phyloP scores from a whole-genome alignment of 2,329 filamentous ascomycete genomes.

The Endocalyx cinctus region DNA sequence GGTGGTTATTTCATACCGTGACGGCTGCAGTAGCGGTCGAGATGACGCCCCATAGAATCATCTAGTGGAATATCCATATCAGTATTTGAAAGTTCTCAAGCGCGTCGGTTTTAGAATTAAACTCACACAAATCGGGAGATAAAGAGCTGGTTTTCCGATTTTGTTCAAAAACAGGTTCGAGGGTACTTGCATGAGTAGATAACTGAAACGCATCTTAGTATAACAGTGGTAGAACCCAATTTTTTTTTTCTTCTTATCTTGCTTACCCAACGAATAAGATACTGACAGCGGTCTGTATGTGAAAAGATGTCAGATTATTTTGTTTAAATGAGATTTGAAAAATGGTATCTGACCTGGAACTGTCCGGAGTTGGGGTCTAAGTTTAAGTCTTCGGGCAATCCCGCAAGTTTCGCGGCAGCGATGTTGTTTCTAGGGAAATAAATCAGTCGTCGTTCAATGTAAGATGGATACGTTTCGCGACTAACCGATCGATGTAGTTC shows the following conservation, averaged over 20 bases:
- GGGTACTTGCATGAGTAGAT: conserved; percentile 47
- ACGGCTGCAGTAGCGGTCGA: conserved; percentile 36
- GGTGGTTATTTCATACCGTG: conserved; percentile 11
- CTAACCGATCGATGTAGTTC: conserved; percentile 26
- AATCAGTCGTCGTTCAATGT: too few relatives aligned
- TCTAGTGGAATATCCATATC: conserved; percentile 26
- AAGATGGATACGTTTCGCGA: too few relatives aligned
- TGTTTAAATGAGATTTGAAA: neutral
- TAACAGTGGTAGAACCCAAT: too few relatives aligned
- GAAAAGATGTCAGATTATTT: neutral
- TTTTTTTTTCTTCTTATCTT: neutral
- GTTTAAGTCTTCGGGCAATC: conserved; percentile 33
- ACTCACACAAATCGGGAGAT: conserved; percentile 40
- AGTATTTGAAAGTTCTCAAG: neutral
- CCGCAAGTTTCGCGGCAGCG: conserved; percentile 48
- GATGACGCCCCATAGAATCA: conserved; percentile 45
- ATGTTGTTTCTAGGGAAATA: conserved; percentile 49
- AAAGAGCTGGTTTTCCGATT: conserved; percentile 42
- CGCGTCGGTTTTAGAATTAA: neutral
- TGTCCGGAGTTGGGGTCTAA: conserved; percentile 25
- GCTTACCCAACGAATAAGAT: conserved; percentile 46
- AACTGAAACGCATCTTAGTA: conserved; percentile 29
- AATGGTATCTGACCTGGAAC: conserved; percentile 29
- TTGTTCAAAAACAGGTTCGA: conserved; percentile 48
- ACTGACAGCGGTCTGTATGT: conserved; percentile 39